Evolutionary conservation across 2,329 filamentous ascomycete species (phyloP).

Genomic region (Magnaporthales sp.): DNA sequence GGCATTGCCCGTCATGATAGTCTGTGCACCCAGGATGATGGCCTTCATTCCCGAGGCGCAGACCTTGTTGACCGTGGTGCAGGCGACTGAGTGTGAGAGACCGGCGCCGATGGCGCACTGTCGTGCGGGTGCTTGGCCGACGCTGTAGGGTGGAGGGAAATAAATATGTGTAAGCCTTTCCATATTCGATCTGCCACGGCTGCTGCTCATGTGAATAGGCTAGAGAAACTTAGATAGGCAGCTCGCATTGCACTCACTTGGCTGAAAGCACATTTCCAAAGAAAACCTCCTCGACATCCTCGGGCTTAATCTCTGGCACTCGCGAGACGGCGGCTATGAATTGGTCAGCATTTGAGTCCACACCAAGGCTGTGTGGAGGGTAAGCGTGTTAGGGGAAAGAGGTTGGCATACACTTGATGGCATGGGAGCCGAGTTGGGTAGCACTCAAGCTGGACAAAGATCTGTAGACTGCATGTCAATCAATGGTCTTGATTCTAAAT

Average conservation of each 20-base stretch:
- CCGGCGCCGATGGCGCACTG: conserved; percentile 89
- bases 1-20: conserved; percentile 93
- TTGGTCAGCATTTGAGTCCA: neutral
- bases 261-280: conserved; percentile 97
- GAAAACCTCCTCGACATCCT: conserved; percentile 92
- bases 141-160: conserved; percentile 29
- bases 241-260: conserved; percentile 50
- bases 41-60: conserved; percentile 94
- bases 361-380: neutral
- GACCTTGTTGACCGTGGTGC: conserved; percentile 97
- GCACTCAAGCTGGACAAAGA: conserved; percentile 83
- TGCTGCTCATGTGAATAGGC: neutral
- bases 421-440: conserved; percentile 77
- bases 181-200: conserved; percentile 10
- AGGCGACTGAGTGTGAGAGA: conserved; percentile 68
- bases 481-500: neutral
- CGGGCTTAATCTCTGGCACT: conserved; percentile 75
- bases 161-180: neutral
- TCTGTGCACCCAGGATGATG: conserved; percentile 88
- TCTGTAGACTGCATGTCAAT: conserved; percentile 35
- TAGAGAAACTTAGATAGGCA: neutral
- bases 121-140: conserved; percentile 92
- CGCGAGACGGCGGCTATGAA: conserved; percentile 66
- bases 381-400: no score
- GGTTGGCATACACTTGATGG: conserved; percentile 71